Evolutionary conservation across 2,329 filamentous ascomycete species (phyloP).

Genomic region (Arthrobotrys sinensis): DNA sequence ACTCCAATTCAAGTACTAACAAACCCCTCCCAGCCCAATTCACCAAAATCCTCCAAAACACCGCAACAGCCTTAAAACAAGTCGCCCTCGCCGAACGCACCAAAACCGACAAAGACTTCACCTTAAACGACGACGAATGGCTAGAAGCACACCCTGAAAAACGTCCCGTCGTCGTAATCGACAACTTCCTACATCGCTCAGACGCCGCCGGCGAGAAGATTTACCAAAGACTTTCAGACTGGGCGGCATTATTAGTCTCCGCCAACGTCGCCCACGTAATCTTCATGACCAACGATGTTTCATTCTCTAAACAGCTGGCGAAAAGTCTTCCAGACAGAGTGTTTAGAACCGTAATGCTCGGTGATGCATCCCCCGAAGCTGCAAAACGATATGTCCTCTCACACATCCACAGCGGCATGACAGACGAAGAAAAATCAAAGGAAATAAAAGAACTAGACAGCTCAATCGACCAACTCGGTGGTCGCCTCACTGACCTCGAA

Average conservation of each 20-base stretch:
- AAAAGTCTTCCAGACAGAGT: slow-evolving; percentile 92
- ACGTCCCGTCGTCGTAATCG: slow-evolving; percentile 72
- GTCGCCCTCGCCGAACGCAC: slow-evolving; percentile 71
- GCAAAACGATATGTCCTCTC: slow-evolving; percentile 92
- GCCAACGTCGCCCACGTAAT: slow-evolving; percentile 94
- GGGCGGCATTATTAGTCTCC: slow-evolving; percentile 87
- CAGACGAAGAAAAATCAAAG: slow-evolving; percentile 62
- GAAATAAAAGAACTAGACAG: slow-evolving; percentile 77
- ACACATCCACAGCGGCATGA: slow-evolving; percentile 74
- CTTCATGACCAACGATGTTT: slow-evolving; percentile 90
- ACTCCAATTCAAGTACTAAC: background rate
- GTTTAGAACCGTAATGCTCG: slow-evolving; percentile 86
- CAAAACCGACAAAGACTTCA: slow-evolving; percentile 71
- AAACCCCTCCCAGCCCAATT: slow-evolving; percentile 68
- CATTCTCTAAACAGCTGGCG: slow-evolving; percentile 87
- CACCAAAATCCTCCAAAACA: slow-evolving; percentile 73
- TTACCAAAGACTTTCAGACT: slow-evolving; percentile 86
- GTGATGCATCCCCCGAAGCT: slow-evolving; percentile 87
- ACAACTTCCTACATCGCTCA: slow-evolving; percentile 73
- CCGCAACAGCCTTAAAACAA: slow-evolving; percentile 70
- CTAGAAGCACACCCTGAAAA: slow-evolving; percentile 72
- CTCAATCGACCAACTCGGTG: slow-evolving; percentile 86
- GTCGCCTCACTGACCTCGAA: slow-evolving; percentile 94
- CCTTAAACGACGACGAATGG: slow-evolving; percentile 72
- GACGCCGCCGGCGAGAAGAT: slow-evolving; percentile 71